Evolutionary conservation across 257 asterid species (phyloP).

Genomic region (Nicotiana noctiflora): DNA sequence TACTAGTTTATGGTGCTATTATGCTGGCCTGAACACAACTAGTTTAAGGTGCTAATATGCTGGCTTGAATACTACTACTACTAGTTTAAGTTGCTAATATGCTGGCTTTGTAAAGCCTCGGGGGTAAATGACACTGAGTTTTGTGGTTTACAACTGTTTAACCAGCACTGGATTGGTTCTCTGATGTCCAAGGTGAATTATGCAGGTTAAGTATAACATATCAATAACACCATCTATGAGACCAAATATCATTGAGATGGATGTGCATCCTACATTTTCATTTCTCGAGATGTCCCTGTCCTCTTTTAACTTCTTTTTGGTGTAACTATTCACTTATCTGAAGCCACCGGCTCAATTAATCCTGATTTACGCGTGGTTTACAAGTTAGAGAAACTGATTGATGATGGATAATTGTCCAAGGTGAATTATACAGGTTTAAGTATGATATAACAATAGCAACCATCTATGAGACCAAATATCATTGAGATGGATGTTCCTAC

Average conservation of each 20-base stretch:
- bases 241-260: slow-evolving; percentile 20
- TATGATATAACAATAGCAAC: neutral
- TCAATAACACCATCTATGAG: neutral
- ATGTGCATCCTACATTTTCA: neutral
- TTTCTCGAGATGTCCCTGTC: neutral
- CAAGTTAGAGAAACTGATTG: neutral
- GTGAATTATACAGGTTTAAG: neutral
- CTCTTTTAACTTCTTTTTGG: neutral
- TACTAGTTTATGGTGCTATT: neutral
- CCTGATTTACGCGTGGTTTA: neutral
- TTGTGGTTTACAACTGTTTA: neutral
- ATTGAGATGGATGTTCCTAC: slow-evolving; percentile 12
- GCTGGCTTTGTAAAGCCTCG: slow-evolving; percentile 1
- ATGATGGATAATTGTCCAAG: neutral
- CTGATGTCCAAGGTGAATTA: slow-evolving; percentile 1
- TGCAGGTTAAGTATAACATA: neutral
- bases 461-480: slow-evolving; percentile 7
- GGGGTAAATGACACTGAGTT: neutral
- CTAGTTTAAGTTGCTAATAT: slow-evolving; percentile 8
- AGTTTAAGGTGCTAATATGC: slow-evolving; percentile 5
- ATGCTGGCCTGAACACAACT: neutral
- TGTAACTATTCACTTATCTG: neutral
- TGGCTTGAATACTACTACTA: slow-evolving; percentile 6
- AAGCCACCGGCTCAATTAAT: neutral
- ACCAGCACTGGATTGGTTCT: neutral